Evolutionary conservation across 495 filamentous ascomycete species (phyloP), one percentile per base, ranked within the genome.

Genomic region (Alectoria sarmentosa): DNA sequence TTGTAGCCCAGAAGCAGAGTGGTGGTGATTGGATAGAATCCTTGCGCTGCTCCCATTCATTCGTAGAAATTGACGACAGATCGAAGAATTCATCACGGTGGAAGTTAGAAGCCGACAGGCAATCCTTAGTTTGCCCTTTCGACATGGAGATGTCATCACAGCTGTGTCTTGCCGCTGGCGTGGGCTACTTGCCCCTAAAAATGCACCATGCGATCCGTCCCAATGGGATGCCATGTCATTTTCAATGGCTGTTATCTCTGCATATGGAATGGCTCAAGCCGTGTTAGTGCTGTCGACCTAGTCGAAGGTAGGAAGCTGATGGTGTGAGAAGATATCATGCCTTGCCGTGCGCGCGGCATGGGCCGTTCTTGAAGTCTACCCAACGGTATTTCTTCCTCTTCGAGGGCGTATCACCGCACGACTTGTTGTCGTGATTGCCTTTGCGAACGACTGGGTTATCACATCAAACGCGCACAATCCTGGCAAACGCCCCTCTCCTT

Each of bases 1-100:
- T 36, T 36, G 39, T 17, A 49, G 61, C 61, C 39, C 37, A 39
- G 9, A 44, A 57, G 37, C 28, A 63, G 38, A 56, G 42, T 34
- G 58, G 6, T 28, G n/a, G 10, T n/a, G 17, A 58, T 28, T 36
- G 4, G 38, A 28, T 0, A 28, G 23, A 30, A 28, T 26, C 54
- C 23, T 23, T 42, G 15, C n/a, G 39, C 54, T 44, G n/a, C 54
- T 58, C 56, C 44, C 28, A 23, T 41, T 44, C n/a, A 26, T 56
- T 32, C 38, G n/a, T 42, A 52, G 7, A 54, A 48, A 30, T 37
- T 48, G 28, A n/a, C 28, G 28, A 32, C 4, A 4, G 13, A 30
- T 32, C 32, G 28, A 19, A 15, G 17, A 21, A 7, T 21, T 34
- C 21, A 32, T 55, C 17, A 30, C 52, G 30, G 52, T 34, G 30